Conservation (phyloP, 2,329 filamentous ascomycete genomes). For the Aspergillus uvarum region DNA sequence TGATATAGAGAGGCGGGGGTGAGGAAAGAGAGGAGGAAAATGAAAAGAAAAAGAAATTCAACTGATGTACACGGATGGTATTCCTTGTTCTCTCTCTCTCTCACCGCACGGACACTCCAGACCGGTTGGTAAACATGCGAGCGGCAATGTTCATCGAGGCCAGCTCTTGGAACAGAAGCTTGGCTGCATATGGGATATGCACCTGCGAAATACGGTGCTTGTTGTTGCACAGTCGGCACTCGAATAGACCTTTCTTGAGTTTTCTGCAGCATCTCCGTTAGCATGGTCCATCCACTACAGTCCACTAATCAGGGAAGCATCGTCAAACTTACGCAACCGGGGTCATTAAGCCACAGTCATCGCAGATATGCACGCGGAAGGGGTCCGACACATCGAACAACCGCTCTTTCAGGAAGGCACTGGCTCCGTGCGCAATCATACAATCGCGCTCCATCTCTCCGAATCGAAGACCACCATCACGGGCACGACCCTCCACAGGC, state of each 20-base stretch:
- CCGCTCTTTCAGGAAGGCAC: constrained; percentile 94
- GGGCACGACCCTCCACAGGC: constrained; percentile 94
- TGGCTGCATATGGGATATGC: constrained; percentile 95
- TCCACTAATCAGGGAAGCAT: constrained; percentile 3
- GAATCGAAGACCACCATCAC: constrained; percentile 97
- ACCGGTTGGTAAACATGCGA: constrained; percentile 84
- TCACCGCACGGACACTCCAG: constrained; percentile 45
- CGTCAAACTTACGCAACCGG: constrained; percentile 82
- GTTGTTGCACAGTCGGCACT: constrained; percentile 97
- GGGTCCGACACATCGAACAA: constrained; percentile 97
- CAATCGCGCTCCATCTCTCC: constrained; percentile 99
- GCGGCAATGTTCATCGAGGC: constrained; percentile 98
- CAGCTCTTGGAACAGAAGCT: constrained; percentile 96
- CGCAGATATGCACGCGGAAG: constrained; percentile 96
- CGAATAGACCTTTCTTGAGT: constrained; percentile 91
- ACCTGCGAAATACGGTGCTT: constrained; percentile 98
- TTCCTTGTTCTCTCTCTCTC: constrained; percentile 9
- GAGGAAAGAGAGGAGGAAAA: neutral
- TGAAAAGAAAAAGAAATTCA: neutral
- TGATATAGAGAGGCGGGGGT: neutral
- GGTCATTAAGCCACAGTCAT: constrained; percentile 98
- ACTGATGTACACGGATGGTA: constrained; percentile 3
- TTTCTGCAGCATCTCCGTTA: constrained; percentile 56
- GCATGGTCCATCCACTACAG: constrained; percentile 26
- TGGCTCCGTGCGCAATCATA: constrained; percentile 99